Percentiles rank a stretch among this genome's conserved stretches.
Evolutionary conservation across 371 early-diverging fungal genomes (phyloP).

Genomic region (Blastocladiella emersonii): DNA sequence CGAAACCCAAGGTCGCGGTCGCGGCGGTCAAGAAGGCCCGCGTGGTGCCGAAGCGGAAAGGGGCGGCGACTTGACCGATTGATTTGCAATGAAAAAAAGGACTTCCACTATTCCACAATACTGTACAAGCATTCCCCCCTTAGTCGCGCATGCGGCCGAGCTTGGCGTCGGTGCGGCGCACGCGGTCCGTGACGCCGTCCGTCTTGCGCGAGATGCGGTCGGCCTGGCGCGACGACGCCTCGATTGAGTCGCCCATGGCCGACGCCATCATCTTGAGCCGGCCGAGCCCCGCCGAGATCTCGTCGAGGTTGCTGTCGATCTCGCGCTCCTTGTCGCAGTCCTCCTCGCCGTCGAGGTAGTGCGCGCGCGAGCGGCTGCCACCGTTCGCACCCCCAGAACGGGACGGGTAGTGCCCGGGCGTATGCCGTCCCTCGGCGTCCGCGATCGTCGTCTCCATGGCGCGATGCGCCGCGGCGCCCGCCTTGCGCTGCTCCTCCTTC

Average conservation of each 20-base stretch:
- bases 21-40: too few species aligned
- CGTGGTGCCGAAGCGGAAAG: too few species aligned
- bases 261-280: slow-evolving; percentile 24
- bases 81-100: too few species aligned
- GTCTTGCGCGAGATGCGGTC: slow-evolving; percentile 13
- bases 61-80: too few species aligned
- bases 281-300: slow-evolving; percentile 17
- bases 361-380: not conserved
- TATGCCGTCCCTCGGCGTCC: slow-evolving; percentile 4
- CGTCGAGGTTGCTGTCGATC: slow-evolving; percentile 27
- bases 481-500: slow-evolving; percentile 6
- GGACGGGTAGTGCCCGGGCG: not conserved
- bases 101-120: too few species aligned
- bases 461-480: slow-evolving; percentile 1
- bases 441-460: slow-evolving; percentile 5
- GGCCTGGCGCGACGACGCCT: slow-evolving; percentile 15
- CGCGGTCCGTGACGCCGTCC: slow-evolving; percentile 12
- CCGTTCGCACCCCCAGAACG: not conserved
- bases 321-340: slow-evolving; percentile 20
- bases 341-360: not conserved
- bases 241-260: slow-evolving; percentile 24
- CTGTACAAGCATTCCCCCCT: too few species aligned
- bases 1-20: too few species aligned
- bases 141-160: slow-evolving; percentile 9
- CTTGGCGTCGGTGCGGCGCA: slow-evolving; percentile 15